Evolutionary conservation across 192 early-diverging fungal genomes (phyloP), one percentile per base, ranked within the genome.

Genomic region (Allomyces macrogynus): DNA sequence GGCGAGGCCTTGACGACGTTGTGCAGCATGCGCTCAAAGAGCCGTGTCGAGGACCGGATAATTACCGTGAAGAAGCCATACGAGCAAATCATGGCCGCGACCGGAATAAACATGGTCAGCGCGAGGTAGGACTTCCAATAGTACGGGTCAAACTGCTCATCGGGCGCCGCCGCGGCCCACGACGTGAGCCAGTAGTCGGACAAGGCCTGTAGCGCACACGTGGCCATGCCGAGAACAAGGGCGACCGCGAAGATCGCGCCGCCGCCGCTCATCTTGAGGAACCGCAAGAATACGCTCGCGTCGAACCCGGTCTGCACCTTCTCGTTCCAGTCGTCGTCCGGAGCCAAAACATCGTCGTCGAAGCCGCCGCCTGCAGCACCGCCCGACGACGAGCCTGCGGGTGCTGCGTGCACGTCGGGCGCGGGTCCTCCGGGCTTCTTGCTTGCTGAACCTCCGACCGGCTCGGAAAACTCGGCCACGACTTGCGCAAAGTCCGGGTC

Each of bases 1-100:
- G 87, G 74, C 5, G 79, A 77, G 2, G 70, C 65, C 11, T 62
- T 43, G 62, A 85, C 70, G 0, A 86, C 72, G 49, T 57, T 57
- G 49, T n/a, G 49, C 49, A 57, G 49, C 49, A 57, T 57, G 49
- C 49, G 49, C 49, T 14, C 49, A n/a, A 57, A 57, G 20, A 57
- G 49, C 49, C 16, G 16, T 14, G 12, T n/a, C 49, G 49, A 57
- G 16, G 49, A 14, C 16, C 32, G 32, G 32, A 40, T 40, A 40
- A 40, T 40, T 2, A 40, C 32, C 32, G 32, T 40, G 32, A 40
- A 40, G 32, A 40, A 40, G 32, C 32, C 32, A 40, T 40, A 40
- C 32, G 32, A 40, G 7, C 32, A 40, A 40, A 40, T 40, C 32
- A 40, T 40, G 32, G 32, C 32, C 7, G 32, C 32, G 32, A 40